Percentiles rank a stretch among this genome's conserved stretches.
Conservation (phyloP, 257 asterid species). For the Penstemon davidsonii region DNA sequence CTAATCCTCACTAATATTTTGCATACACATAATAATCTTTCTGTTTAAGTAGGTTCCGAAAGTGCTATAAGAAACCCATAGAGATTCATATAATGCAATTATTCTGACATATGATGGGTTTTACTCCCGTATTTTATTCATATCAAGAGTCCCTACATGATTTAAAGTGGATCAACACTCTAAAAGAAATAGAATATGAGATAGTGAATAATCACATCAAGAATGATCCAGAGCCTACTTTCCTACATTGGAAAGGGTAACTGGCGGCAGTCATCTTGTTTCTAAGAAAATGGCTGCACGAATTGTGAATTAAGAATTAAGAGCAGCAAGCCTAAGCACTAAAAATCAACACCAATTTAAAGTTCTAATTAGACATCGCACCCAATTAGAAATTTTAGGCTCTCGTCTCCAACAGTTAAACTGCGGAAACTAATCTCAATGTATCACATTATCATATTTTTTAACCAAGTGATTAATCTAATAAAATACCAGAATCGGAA, state of each 20-base stretch:
- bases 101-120: neutral
- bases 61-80: neutral
- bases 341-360: neutral
- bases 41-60: slow-evolving; percentile 7
- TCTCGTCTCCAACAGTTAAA: neutral
- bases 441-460: neutral
- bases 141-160: neutral
- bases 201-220: neutral
- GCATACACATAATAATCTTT: neutral
- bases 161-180: neutral
- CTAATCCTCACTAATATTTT: neutral
- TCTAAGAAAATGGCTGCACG: neutral
- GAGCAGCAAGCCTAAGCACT: neutral
- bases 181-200: neutral
- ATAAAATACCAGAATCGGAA: neutral
- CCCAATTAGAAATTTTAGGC: neutral
- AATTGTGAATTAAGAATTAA: neutral
- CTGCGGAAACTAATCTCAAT: neutral
- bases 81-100: slow-evolving; percentile 15
- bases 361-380: neutral
- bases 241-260: neutral
- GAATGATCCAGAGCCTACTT: neutral
- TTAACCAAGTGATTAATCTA: neutral
- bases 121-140: slow-evolving; percentile 5
- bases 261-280: neutral